These are phyloP conservation scores for Suhomyces vadensis DNA, from an alignment of 805 yeast species.

Conservation along the genomic window DNA sequence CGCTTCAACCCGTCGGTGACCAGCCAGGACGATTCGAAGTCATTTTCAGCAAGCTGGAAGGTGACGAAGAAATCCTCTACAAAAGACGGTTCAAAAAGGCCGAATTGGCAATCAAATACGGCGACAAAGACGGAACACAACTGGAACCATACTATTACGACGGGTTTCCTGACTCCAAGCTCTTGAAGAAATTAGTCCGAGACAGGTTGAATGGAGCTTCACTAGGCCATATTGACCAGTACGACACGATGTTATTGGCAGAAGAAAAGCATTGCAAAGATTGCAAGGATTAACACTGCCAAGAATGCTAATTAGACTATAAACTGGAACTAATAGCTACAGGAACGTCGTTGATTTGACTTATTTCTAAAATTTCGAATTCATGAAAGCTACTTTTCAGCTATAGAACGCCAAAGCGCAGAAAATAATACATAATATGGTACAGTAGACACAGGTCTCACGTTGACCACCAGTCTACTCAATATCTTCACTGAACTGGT, in stretches of 20 bases:
- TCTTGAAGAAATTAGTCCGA: constrained; percentile 67
- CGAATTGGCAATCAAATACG: constrained; percentile 21
- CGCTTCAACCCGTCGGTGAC: constrained; percentile 25
- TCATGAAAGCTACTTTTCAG: too few species aligned
- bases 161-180: constrained; percentile 88
- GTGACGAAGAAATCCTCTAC: constrained; percentile 43
- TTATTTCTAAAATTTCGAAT: too few species aligned
- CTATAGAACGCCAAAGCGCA: too few species aligned
- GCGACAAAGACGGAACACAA: constrained; percentile 19
- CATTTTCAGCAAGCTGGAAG: constrained; percentile 1
- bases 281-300: not conserved
- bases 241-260: constrained; percentile 1
- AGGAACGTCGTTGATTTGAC: too few species aligned
- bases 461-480: too few species aligned
- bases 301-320: too few species aligned
- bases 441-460: too few species aligned
- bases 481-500: constrained; percentile 17
- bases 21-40: constrained; percentile 24
- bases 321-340: too few species aligned
- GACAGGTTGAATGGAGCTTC: constrained; percentile 55
- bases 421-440: too few species aligned
- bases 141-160: constrained; percentile 43
- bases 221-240: constrained; percentile 65
- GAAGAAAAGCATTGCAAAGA: not conserved
- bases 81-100: constrained; percentile 50